Base-by-base conservation (phyloP, 108 stramenopile species). In the Discostella pseudostelligera region DNA sequence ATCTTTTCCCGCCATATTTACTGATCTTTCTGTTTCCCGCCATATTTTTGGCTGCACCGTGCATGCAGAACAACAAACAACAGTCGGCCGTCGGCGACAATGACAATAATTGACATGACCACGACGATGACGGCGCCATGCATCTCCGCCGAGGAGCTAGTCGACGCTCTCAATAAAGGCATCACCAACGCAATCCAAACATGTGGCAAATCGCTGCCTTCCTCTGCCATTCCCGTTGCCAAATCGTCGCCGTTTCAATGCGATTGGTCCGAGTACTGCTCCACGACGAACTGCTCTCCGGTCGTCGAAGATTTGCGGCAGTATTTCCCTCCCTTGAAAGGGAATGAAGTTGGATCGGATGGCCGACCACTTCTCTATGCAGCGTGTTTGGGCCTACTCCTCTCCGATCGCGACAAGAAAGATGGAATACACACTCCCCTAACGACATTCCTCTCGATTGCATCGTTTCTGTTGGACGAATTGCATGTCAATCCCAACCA, bases 241-340 rank as follows among this genome's bases (percentile, higher is more conserved):
- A 32, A 28, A 4, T 51, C 56, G 3, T 62, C 60, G 25, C 56
- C 60, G 8, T 37, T 50, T 44, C 67, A 69, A 25, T 76, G 67
- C 62, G 49, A 76, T 56, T 76, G 75, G 75, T 69, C 67, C 8
- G 75, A 76, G 36, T 76, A 69, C 46, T 76, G 63, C 46, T 61
- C 75, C 4, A 51, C 44, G 8, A 32, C n/a, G 17, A 6, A 37
- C 4, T 56, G 32, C 44, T 64, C 47, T 16, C 67, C 75, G 8
- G 62, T 36, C 6, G 48, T 76, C 17, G 67, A 76, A 37, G 68
- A 76, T 48, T 47, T 76, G 22, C 40, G 56, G 11, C 67, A 50
- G 49, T 69, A 63, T 39, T 62, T 76, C 19, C 62, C 67, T 19
- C 13, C 51, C 13, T 50, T 69, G 58, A 65, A 67, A 1, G 56